These are phyloP conservation scores for Gossypium arboreum DNA, from an alignment of 345 rosid species.

Conservation along the genomic window DNA sequence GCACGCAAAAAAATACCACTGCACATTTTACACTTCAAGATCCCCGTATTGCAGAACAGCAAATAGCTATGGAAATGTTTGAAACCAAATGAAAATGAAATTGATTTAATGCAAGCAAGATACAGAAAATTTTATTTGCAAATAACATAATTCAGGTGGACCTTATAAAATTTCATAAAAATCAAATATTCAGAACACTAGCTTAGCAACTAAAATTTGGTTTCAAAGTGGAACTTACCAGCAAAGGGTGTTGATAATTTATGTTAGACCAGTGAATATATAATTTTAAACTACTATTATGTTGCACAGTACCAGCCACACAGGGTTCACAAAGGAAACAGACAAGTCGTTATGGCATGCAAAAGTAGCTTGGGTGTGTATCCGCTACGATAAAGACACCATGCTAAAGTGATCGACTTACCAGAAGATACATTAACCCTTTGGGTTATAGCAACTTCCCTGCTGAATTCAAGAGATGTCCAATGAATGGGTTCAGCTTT, in stretches of 20 bases:
- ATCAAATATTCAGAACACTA: neutral
- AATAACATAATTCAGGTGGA: neutral
- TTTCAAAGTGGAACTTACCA: neutral
- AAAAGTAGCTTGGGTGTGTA: neutral
- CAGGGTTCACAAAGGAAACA: neutral
- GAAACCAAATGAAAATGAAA: neutral
- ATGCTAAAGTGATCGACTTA: slow-evolving; percentile 16
- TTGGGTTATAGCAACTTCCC: slow-evolving; percentile 37
- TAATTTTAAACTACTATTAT: neutral
- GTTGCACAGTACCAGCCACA: neutral
- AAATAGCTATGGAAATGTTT: neutral
- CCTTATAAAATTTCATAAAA: neutral
- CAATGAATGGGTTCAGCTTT: slow-evolving; percentile 75
- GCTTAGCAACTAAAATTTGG: neutral
- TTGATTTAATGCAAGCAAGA: neutral
- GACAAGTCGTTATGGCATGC: neutral
- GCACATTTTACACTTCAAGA: neutral
- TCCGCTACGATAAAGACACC: neutral
- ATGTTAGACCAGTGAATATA: neutral
- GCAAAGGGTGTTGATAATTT: neutral
- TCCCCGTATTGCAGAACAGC: neutral
- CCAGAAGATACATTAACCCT: slow-evolving; percentile 42
- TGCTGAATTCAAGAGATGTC: slow-evolving; percentile 72
- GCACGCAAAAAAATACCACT: neutral
- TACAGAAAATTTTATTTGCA: neutral